Evolutionary conservation across 768 basidiomycete species (phyloP).

Genomic region (Suillus subluteus): DNA sequence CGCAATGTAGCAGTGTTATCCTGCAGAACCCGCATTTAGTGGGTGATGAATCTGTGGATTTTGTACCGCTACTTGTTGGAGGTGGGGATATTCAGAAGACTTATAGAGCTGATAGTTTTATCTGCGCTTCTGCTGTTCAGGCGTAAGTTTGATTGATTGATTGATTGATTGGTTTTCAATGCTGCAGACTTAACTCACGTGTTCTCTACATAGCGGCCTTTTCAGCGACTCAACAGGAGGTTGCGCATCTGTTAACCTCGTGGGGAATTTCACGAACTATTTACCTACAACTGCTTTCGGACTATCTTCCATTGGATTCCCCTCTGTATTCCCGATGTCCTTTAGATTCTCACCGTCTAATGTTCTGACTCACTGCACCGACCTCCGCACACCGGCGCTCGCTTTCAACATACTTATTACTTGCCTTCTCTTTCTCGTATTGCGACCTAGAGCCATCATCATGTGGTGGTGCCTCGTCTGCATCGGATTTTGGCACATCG

Average conservation of each 20-base stretch:
- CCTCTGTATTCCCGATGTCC: constrained; percentile 72
- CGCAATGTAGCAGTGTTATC: constrained; percentile 63
- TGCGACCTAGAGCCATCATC: constrained; percentile 71
- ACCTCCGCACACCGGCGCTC: constrained; percentile 70
- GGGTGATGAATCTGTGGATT: constrained; percentile 65
- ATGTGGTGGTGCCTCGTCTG: constrained; percentile 79
- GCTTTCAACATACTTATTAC: constrained; percentile 74
- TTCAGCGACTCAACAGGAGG: constrained; percentile 69
- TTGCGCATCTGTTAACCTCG: constrained; percentile 70
- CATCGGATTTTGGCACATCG: constrained; percentile 86
- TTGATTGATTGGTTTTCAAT: background rate
- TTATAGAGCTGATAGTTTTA: constrained; percentile 84
- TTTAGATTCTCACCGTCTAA: constrained; percentile 57
- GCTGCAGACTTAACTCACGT: constrained; percentile 16
- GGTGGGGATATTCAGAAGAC: constrained; percentile 74
- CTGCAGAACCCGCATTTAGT: constrained; percentile 77
- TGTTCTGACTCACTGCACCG: constrained; percentile 64
- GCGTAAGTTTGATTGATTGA: constrained; percentile 59
- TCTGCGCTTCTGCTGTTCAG: constrained; percentile 84
- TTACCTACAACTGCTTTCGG: constrained; percentile 61
- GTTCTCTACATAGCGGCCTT: constrained; percentile 52
- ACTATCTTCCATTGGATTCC: constrained; percentile 73
- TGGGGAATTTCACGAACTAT: constrained; percentile 77
- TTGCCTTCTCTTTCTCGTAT: constrained; percentile 66
- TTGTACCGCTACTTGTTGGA: constrained; percentile 80